Conservation (phyloP, 495 filamentous ascomycete genomes). For the Neurospora sp. region DNA sequence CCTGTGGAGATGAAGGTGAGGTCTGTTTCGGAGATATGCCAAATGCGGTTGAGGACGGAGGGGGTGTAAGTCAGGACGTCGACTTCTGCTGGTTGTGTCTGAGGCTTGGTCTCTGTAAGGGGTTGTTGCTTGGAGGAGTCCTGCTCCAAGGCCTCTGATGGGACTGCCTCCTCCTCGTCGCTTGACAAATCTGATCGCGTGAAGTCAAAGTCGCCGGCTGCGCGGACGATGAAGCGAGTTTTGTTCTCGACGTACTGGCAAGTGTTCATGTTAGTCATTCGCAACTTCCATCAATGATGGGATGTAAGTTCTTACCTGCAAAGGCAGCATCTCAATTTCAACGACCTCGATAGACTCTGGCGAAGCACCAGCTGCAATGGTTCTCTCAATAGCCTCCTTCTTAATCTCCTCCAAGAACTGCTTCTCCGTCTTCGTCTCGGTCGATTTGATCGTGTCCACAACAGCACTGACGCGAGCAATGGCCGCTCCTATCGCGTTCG, state of each 20-base stretch:
- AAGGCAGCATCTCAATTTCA: slow-evolving; percentile 14
- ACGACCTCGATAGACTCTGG: slow-evolving; percentile 14
- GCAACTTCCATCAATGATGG: neutral
- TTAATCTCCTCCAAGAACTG: slow-evolving; percentile 23
- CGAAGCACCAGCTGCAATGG: slow-evolving; percentile 34
- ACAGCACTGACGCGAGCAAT: slow-evolving; percentile 41
- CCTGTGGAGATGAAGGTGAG: slow-evolving; percentile 47
- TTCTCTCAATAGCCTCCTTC: slow-evolving; percentile 18
- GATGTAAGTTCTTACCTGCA: slow-evolving; percentile 7
- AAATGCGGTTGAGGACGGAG: slow-evolving; percentile 37
- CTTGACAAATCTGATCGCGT: slow-evolving; percentile 20
- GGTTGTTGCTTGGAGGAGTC: slow-evolving; percentile 11
- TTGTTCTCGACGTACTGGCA: slow-evolving; percentile 40
- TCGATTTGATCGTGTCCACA: slow-evolving; percentile 28
- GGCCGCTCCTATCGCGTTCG: slow-evolving; percentile 50
- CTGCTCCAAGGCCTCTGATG: slow-evolving; percentile 7
- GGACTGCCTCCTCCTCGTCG: slow-evolving; percentile 1
- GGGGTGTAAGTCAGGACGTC: slow-evolving; percentile 43
- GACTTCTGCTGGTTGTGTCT: slow-evolving; percentile 9
- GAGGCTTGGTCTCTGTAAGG: slow-evolving; percentile 5
- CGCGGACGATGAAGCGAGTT: slow-evolving; percentile 39
- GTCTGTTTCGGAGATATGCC: slow-evolving; percentile 47
- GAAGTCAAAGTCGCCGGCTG: slow-evolving; percentile 41
- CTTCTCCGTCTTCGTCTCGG: slow-evolving; percentile 14
- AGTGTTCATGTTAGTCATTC: neutral